Percentiles rank a stretch among this genome's conserved stretches.
These are phyloP conservation scores for Paecilomyces sp. DNA, from an alignment of 2,329 filamentous ascomycete species.

Conservation along the genomic window DNA sequence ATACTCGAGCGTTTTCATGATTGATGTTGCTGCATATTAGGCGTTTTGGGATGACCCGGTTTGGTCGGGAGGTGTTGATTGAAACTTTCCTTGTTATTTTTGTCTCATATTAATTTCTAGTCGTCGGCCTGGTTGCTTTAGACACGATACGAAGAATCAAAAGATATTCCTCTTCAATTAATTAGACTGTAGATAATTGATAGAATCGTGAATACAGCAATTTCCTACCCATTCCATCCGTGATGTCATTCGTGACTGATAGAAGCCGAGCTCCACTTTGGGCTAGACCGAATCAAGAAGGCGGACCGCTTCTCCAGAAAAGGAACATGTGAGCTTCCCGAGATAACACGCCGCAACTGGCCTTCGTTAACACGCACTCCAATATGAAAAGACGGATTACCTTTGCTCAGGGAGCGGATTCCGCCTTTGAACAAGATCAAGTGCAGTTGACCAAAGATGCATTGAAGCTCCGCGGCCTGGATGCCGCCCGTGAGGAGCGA, in stretches of 20 bases:
- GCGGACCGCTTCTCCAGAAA: not conserved
- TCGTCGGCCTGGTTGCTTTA: not conserved
- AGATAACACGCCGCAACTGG: not conserved
- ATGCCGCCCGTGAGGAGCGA: constrained; percentile 69
- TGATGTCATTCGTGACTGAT: not conserved
- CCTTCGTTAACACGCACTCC: not conserved
- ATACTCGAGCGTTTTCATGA: not conserved
- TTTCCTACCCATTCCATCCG: not conserved
- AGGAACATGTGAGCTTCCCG: not conserved
- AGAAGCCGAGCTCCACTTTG: not conserved
- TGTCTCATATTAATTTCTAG: not conserved
- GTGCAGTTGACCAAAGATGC: constrained; percentile 50
- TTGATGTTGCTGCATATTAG: not conserved
- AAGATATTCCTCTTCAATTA: not conserved
- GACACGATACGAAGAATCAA: not conserved
- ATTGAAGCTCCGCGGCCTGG: constrained; percentile 53
- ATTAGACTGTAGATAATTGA: not conserved
- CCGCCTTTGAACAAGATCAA: constrained; percentile 56
- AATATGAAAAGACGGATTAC: constrained; percentile 53
- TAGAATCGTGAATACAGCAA: not conserved
- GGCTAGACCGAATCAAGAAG: not conserved
- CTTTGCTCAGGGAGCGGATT: constrained; percentile 62
- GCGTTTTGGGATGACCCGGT: not conserved
- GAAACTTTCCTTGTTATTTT: not conserved
- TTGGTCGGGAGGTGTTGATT: not conserved